phyloP scores from a whole-genome alignment of 306 rosid species.

The Corylus avellana region DNA sequence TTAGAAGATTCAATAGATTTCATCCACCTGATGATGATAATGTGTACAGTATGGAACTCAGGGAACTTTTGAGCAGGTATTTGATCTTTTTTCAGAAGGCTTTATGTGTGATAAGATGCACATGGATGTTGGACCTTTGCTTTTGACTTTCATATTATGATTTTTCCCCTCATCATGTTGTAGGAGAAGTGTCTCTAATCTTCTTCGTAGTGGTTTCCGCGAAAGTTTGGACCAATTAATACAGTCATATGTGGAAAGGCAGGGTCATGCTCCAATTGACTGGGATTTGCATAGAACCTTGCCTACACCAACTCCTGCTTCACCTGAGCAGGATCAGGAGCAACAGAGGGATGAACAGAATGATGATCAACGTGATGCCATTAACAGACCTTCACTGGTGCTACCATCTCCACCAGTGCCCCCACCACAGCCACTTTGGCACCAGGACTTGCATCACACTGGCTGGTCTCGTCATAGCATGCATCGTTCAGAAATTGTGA shows the following conservation, averaged over 20 bases:
- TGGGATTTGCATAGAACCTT: conserved; percentile 97
- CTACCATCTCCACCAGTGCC: conserved; percentile 94
- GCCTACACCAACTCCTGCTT: conserved; percentile 66
- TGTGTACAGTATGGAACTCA: conserved; percentile 98
- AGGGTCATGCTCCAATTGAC: conserved; percentile 89
- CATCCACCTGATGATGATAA: conserved; percentile 98
- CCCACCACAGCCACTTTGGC: conserved; percentile 99
- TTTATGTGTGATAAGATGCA: conserved; percentile 20
- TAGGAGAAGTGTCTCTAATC: conserved; percentile 99
- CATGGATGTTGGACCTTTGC: conserved; percentile 12
- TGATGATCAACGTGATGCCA: conserved; percentile 74
- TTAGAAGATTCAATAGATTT: conserved; percentile 82
- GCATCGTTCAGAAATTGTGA: conserved; percentile 96
- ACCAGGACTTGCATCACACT: conserved; percentile 86
- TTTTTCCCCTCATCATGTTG: conserved; percentile 36
- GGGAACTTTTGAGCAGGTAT: conserved; percentile 99
- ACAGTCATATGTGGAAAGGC: conserved; percentile 97
- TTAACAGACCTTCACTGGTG: conserved; percentile 76
- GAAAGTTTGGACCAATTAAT: conserved; percentile 98
- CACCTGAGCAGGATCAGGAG: conserved; percentile 71
- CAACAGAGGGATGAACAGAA: conserved; percentile 69
- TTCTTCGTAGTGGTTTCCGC: conserved; percentile 98
- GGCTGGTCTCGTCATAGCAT: conserved; percentile 98
- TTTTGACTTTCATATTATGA: conserved; percentile 29
- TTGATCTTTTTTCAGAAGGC: conserved; percentile 23